Percentiles rank a stretch among this genome's conserved stretches.
Evolutionary conservation across 2,329 filamentous ascomycete genomes (phyloP).

Genomic region (Venturiaceae sp.): DNA sequence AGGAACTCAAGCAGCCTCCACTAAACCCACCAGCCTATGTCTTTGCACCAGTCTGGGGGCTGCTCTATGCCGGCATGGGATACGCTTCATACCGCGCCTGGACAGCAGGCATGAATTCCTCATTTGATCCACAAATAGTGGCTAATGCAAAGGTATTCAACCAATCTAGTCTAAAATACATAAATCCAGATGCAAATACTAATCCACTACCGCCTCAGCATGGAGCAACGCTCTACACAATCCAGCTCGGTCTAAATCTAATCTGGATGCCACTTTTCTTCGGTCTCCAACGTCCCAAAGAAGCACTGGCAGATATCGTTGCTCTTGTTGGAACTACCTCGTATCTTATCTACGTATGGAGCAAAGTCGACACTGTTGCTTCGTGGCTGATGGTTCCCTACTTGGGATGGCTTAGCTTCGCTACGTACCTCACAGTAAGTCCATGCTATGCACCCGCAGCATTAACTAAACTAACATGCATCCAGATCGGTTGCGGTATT

Average conservation of each 20-base stretch:
- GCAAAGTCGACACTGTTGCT: slow-evolving; percentile 59
- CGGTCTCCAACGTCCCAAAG: slow-evolving; percentile 58
- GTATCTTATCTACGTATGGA: slow-evolving; percentile 70
- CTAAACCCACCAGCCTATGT: slow-evolving; percentile 45
- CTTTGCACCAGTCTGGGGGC: slow-evolving; percentile 50
- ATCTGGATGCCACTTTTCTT: slow-evolving; percentile 94
- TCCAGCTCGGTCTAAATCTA: slow-evolving; percentile 78
- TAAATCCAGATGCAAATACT: not conserved
- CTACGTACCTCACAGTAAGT: slow-evolving; percentile 69
- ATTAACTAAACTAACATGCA: not conserved
- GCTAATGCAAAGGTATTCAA: slow-evolving; percentile 43
- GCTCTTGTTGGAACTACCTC: slow-evolving; percentile 61
- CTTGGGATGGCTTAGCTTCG: slow-evolving; percentile 76
- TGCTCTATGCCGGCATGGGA: slow-evolving; percentile 64
- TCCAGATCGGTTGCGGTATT: slow-evolving; percentile 24
- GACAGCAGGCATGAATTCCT: slow-evolving; percentile 49
- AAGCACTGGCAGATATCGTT: slow-evolving; percentile 67
- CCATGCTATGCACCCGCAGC: not conserved
- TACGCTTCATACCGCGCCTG: slow-evolving; percentile 78
- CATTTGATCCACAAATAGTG: slow-evolving; percentile 30
- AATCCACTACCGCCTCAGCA: slow-evolving; percentile 22
- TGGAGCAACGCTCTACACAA: slow-evolving; percentile 71
- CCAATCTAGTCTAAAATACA: not conserved
- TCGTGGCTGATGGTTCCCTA: slow-evolving; percentile 74
- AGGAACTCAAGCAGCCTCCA: slow-evolving; percentile 56